Percentiles rank a stretch among this genome's conserved stretches.
phyloP scores from a whole-genome alignment of 495 filamentous ascomycete species.

The Sporormia fimetaria region DNA sequence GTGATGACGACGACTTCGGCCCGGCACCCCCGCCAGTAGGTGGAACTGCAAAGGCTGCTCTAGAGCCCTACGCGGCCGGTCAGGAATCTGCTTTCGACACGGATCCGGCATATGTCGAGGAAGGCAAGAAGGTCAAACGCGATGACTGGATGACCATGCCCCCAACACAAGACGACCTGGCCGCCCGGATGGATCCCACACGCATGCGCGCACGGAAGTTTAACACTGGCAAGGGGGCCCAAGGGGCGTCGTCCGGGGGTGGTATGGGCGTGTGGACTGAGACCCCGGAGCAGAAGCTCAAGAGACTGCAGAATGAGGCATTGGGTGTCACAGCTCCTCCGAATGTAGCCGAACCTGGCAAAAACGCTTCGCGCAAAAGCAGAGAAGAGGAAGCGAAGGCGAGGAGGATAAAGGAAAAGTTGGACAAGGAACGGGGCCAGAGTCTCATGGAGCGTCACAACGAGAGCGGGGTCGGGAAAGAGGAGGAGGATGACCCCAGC shows the following conservation, averaged over 20 bases:
- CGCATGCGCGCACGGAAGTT: slow-evolving; percentile 76
- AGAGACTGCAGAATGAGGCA: slow-evolving; percentile 71
- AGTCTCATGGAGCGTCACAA: slow-evolving; percentile 56
- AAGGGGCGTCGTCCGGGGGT: slow-evolving; percentile 29
- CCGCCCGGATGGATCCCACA: slow-evolving; percentile 68
- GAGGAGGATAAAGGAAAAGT: slow-evolving; percentile 45
- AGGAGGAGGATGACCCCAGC: slow-evolving; percentile 84
- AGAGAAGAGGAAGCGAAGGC: slow-evolving; percentile 37
- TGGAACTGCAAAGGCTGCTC: slow-evolving; percentile 26
- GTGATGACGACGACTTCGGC: slow-evolving; percentile 56
- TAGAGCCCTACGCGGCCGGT: no score
- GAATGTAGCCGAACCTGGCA: slow-evolving; percentile 21
- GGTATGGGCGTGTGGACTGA: slow-evolving; percentile 76
- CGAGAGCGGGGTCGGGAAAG: slow-evolving; percentile 33
- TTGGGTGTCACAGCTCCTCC: slow-evolving; percentile 51
- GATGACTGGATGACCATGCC: slow-evolving; percentile 95
- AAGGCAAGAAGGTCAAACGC: slow-evolving; percentile 36
- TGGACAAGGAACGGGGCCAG: slow-evolving; percentile 51
- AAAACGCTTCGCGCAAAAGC: slow-evolving; percentile 15
- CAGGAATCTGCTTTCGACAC: slow-evolving; percentile 12
- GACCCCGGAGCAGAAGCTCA: slow-evolving; percentile 76
- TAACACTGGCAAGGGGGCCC: slow-evolving; percentile 55
- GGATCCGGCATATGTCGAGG: slow-evolving; percentile 8
- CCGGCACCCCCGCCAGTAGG: slow-evolving; percentile 59
- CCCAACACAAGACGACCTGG: slow-evolving; percentile 51